Evolutionary conservation across 139 green algal genomes (phyloP), one percentile per base, ranked within the genome.

Genomic region (Ettlia oleoabundans): DNA sequence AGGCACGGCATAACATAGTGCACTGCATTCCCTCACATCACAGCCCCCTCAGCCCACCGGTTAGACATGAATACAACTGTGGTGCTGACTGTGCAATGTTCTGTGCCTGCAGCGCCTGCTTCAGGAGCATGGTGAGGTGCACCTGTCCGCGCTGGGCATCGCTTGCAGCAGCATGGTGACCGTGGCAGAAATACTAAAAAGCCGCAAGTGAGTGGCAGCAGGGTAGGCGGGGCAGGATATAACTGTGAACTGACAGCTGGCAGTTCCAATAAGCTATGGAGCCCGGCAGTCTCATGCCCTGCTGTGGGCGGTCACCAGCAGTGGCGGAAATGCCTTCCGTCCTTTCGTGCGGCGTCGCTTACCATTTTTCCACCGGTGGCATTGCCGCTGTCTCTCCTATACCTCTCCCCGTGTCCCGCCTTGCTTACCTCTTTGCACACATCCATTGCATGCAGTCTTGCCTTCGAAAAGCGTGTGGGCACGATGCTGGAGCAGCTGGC

Each of bases 101-200:
- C n/a, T n/a, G n/a, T n/a, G n/a, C n/a, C 30, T n/a, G 32, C 90
- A 93, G 92, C 86, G 90, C 10, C 90, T 95, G 35, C 75, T 97
- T 38, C 80, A 89, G 51, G 90, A 96, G 79, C 84, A 97, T 77
- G 94, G 86, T 3, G 91, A 97, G 78, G 90, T 97, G 19, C 90
- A 97, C 68, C 85, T 97, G 30, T 96, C 93, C 30, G 94, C 93
- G 13, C 82, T 97, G 37, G 94, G 94, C 37, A 85, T 96, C 37
- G 94, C 94, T 3, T 92, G 96, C 35, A 93, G 94, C 43, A 93
- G 91, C 19, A 88, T 95, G 81, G 94, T 97, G 6, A 96, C 92
- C 8, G 88, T 98, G 28, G 90, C 92, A n/a, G 94, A 97, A 78
- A 95, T 97, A 32, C 83, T 97, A 18, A 97, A 98, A 81, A 95